These are phyloP conservation scores for Globisporangium radiosum DNA, from an alignment of 352 stramenopile species.

Conservation along the genomic window DNA sequence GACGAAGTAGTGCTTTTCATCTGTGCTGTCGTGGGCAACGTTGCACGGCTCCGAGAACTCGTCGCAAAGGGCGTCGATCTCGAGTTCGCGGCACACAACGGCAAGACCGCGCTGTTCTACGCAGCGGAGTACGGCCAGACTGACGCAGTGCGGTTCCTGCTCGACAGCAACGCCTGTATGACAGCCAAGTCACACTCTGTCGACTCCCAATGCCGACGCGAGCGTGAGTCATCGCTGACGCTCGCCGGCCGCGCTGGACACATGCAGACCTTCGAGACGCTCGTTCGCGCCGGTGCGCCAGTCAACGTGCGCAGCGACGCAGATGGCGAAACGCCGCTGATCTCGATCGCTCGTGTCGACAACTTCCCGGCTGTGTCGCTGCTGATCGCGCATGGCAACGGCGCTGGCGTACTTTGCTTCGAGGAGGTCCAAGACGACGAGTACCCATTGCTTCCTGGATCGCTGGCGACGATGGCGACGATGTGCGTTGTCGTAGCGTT, in stretches of 20 bases:
- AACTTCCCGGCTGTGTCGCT: background rate
- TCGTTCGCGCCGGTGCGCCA: background rate
- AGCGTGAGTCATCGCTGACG: background rate
- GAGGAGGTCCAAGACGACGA: background rate
- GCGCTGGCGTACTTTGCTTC: background rate
- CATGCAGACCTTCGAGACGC: background rate
- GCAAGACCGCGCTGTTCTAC: background rate
- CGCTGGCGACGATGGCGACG: background rate
- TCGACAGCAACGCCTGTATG: background rate
- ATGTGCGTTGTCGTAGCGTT: background rate
- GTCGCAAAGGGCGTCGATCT: background rate
- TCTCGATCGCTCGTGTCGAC: background rate
- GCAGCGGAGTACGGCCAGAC: background rate
- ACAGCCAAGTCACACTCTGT: background rate
- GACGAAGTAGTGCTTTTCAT: background rate
- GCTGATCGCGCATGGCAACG: background rate
- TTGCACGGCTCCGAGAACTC: background rate
- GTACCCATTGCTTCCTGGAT: background rate
- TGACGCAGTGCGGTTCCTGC: background rate
- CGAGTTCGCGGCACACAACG: background rate
- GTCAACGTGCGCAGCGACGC: background rate
- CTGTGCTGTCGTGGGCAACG: background rate
- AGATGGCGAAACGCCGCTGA: slow-evolving; percentile 1
- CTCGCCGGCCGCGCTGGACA: background rate
- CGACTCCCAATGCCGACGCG: background rate